These are phyloP conservation scores for Tolypocladium nubicola DNA, from an alignment of 2,329 filamentous ascomycete species.

Conservation along the genomic window DNA sequence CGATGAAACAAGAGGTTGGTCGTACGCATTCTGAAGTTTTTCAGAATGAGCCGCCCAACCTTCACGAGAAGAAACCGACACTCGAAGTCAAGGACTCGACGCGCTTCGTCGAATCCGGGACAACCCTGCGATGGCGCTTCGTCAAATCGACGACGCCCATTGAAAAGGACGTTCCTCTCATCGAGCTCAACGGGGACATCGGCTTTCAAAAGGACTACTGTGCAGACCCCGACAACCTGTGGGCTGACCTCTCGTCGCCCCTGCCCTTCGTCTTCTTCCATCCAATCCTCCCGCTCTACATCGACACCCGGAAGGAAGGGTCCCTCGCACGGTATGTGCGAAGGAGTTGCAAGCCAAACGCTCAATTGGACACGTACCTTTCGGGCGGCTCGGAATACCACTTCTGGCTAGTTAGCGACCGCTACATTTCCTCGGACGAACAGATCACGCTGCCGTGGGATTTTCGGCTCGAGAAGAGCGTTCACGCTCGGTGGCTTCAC, in stretches of 20 bases:
- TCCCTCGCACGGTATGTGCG: slow-evolving; percentile 82
- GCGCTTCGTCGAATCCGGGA: slow-evolving; percentile 19
- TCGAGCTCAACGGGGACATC: slow-evolving; percentile 69
- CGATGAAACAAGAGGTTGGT: slow-evolving; percentile 56
- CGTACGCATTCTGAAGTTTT: slow-evolving; percentile 61
- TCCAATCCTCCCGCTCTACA: slow-evolving; percentile 77
- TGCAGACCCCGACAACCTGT: slow-evolving; percentile 53
- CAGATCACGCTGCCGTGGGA: slow-evolving; percentile 59
- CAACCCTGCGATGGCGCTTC: slow-evolving; percentile 56
- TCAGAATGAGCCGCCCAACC: slow-evolving; percentile 33
- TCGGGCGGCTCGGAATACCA: slow-evolving; percentile 71
- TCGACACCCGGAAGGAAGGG: slow-evolving; percentile 82
- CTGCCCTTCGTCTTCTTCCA: slow-evolving; percentile 80
- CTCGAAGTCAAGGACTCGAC: slow-evolving; percentile 40
- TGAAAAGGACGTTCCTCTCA: slow-evolving; percentile 45
- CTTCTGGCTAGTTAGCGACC: slow-evolving; percentile 84
- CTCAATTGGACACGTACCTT: slow-evolving; percentile 77
- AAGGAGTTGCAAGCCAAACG: slow-evolving; percentile 83
- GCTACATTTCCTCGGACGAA: slow-evolving; percentile 55
- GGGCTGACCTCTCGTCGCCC: slow-evolving; percentile 53
- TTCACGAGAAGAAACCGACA: slow-evolving; percentile 30
- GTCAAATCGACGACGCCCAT: slow-evolving; percentile 42
- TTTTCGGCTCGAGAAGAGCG: slow-evolving; percentile 49
- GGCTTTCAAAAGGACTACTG: slow-evolving; percentile 67
- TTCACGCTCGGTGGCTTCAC: slow-evolving; percentile 43